Evolutionary conservation across 805 yeast genomes (phyloP).

Genomic region (Candida loeiensis): DNA sequence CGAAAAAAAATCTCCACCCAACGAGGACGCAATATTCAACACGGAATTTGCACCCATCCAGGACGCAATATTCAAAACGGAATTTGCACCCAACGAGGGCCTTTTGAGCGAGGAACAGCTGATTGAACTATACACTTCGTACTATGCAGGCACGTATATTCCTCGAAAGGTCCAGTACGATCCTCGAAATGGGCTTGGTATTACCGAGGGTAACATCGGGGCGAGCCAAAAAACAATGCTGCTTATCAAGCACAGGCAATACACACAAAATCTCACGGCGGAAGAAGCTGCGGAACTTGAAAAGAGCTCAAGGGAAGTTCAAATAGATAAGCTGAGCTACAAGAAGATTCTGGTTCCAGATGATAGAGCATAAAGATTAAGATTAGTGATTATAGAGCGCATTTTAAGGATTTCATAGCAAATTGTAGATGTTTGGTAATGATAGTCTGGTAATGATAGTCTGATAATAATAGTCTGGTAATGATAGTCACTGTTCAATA

Average conservation of each 20-base stretch:
- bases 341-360: neutral
- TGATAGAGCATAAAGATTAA: neutral
- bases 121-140: conserved; percentile 39
- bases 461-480: neutral
- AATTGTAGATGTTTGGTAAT: neutral
- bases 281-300: conserved; percentile 1
- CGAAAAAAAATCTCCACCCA: neutral
- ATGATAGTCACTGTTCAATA: too few relatives aligned
- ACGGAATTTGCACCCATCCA: neutral
- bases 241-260: conserved; percentile 4
- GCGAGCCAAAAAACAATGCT: conserved; percentile 14
- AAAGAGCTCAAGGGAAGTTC: neutral
- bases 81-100: conserved; percentile 33
- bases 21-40: neutral
- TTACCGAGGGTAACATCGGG: conserved; percentile 11
- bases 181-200: conserved; percentile 10
- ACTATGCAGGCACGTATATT: conserved; percentile 18
- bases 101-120: conserved; percentile 36
- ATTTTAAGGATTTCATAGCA: too few relatives aligned
- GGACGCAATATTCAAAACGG: conserved; percentile 19
- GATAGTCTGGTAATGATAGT: neutral
- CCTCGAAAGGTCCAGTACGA: conserved; percentile 7
- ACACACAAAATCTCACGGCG: conserved; percentile 7
- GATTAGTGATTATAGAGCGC: too few relatives aligned
- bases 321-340: neutral